Percentiles rank a stretch among this genome's conserved stretches.
These are phyloP conservation scores for Aspergillus viridinutans DNA, from an alignment of 2,329 filamentous ascomycete genomes.

Conservation along the genomic window DNA sequence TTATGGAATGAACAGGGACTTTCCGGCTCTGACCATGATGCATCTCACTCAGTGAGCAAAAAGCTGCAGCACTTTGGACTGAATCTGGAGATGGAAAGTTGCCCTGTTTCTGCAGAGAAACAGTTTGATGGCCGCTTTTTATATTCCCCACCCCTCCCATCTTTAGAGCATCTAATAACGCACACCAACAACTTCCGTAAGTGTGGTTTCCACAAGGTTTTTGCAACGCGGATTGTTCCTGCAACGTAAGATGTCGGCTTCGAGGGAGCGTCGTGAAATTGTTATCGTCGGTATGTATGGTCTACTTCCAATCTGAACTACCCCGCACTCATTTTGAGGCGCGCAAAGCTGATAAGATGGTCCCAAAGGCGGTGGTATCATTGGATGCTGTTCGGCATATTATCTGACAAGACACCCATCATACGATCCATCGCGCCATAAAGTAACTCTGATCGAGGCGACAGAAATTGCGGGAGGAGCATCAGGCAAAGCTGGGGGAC, in stretches of 20 bases:
- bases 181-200: conserved; percentile 3
- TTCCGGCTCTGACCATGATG: too few species aligned
- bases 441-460: conserved; percentile 82
- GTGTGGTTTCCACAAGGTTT: conserved; percentile 21
- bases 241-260: conserved; percentile 26
- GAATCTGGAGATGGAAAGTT: too few species aligned
- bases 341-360: conserved; percentile 11
- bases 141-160: not conserved
- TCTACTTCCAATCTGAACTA: conserved; percentile 5
- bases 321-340: conserved; percentile 18
- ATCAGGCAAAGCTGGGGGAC: conserved; percentile 88
- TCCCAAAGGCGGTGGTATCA: conserved; percentile 75
- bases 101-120: too few species aligned
- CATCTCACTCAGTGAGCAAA: too few species aligned
- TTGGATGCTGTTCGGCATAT: conserved; percentile 87
- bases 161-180: not conserved
- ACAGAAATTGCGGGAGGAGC: conserved; percentile 81
- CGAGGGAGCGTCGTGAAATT: conserved; percentile 33
- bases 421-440: conserved; percentile 70
- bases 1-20: too few species aligned
- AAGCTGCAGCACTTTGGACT: too few species aligned
- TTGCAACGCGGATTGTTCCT: conserved; percentile 14
- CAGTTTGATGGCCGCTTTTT: not conserved
- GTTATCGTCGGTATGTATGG: conserved; percentile 35
- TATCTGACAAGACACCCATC: conserved; percentile 81